These are phyloP conservation scores for Handroanthus guayacan DNA, from an alignment of 257 asterid species.

Conservation along the genomic window DNA sequence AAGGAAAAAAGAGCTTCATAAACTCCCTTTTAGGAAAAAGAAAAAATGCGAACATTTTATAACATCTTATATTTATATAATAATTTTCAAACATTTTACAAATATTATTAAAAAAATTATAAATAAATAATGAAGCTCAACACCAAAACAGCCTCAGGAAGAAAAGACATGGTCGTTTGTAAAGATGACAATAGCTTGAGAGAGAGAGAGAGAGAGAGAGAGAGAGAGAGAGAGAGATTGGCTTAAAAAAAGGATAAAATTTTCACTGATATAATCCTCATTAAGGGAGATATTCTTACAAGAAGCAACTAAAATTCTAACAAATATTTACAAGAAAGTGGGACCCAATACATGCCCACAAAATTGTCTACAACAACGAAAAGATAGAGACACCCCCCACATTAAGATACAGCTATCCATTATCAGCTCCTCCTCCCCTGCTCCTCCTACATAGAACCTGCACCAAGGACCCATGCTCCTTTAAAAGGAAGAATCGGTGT, in stretches of 20 bases:
- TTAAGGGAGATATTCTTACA: not conserved
- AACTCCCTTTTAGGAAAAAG: too few relatives aligned
- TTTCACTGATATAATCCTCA: conserved; percentile 8
- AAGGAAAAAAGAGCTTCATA: too few relatives aligned
- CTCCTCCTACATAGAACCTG: conserved; percentile 35
- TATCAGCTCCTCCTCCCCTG: not conserved
- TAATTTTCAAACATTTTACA: too few relatives aligned
- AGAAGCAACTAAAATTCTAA: conserved; percentile 6
- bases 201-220: too few relatives aligned
- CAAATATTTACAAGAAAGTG: conserved; percentile 22
- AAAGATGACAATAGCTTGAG: too few relatives aligned
- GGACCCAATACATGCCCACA: conserved; percentile 21
- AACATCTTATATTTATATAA: too few relatives aligned
- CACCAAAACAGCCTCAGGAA: too few relatives aligned
- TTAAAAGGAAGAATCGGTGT: too few relatives aligned
- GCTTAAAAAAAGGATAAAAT: not conserved
- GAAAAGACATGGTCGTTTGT: too few relatives aligned
- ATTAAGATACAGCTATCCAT: not conserved
- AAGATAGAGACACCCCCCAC: not conserved
- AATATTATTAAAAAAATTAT: too few relatives aligned
- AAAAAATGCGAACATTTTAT: too few relatives aligned
- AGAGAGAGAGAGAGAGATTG: not conserved
- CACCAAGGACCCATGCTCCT: conserved; percentile 18
- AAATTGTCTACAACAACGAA: conserved; percentile 25
- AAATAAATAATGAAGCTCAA: too few relatives aligned